A percentile compares a stretch with the other conserved stretches of the same genome.
Evolutionary conservation across 208 protist genomes (phyloP).

Genomic region (Herpetomonas muscarum): DNA sequence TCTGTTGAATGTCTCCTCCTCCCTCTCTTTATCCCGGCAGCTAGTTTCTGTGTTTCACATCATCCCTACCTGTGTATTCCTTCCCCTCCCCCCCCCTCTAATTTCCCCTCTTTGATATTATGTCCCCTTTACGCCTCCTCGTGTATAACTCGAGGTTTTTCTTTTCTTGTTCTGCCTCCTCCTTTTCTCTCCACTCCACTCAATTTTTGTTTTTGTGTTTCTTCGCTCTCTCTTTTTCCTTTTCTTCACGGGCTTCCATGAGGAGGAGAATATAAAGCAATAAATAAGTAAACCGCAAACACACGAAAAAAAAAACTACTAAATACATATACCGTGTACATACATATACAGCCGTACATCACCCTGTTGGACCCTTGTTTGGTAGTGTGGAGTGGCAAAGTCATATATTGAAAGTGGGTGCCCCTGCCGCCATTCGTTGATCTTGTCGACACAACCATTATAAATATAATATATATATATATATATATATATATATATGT

Average conservation of each 20-base stretch:
- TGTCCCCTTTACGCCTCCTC: background rate
- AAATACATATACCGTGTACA: too few species aligned
- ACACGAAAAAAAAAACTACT: too few species aligned
- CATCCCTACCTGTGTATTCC: background rate
- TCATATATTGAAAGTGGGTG: too few species aligned
- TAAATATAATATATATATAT: too few species aligned
- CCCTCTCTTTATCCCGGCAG: background rate
- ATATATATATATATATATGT: background rate
- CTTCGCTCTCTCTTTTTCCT: background rate
- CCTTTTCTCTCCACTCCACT: background rate
- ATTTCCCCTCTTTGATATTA: background rate
- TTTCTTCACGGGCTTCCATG: background rate
- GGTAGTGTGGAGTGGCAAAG: too few species aligned
- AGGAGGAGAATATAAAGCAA: too few species aligned
- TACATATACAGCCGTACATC: too few species aligned
- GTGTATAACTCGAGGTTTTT: background rate
- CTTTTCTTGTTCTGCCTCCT: background rate
- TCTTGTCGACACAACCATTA: too few species aligned
- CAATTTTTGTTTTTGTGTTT: conserved; percentile 4
- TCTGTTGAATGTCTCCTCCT: background rate
- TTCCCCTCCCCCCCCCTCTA: background rate
- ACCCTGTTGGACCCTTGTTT: too few species aligned
- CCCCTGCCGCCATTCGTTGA: too few species aligned
- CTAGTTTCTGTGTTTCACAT: conserved; percentile 14
- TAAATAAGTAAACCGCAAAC: too few species aligned